Conservation (phyloP, 345 rosid genomes). For the Eucalyptus erythrocorys region DNA sequence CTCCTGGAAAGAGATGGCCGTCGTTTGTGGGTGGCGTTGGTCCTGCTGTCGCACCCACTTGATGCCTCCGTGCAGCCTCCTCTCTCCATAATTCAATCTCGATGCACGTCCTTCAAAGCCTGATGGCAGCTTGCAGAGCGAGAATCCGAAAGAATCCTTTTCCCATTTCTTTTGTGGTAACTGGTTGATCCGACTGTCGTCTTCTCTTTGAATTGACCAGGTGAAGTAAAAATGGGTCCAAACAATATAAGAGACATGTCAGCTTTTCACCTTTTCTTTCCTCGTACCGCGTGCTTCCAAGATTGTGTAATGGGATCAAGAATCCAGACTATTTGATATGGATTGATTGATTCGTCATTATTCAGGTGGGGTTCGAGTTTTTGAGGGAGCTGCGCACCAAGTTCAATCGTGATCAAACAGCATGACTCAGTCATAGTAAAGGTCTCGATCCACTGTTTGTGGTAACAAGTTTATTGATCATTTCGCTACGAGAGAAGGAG, state of each 20-base stretch:
- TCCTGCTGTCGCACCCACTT: no score
- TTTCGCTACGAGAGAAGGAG: not conserved
- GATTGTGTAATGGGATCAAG: not conserved
- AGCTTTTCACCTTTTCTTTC: not conserved
- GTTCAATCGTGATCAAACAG: not conserved
- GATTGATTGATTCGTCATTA: not conserved
- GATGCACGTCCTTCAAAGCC: no score
- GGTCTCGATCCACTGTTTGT: not conserved
- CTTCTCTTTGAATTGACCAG: not conserved
- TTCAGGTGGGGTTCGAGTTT: not conserved
- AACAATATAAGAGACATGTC: not conserved
- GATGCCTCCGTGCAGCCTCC: no score
- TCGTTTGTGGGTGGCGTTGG: no score
- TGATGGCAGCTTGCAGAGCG: not conserved
- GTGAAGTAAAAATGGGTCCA: not conserved
- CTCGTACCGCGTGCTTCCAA: not conserved
- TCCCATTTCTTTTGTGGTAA: not conserved
- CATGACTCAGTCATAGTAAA: not conserved
- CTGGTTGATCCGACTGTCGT: no score
- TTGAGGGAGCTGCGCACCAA: not conserved
- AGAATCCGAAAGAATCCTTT: not conserved
- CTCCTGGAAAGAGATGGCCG: no score
- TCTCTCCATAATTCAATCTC: no score
- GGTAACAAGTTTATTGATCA: not conserved
- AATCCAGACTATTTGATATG: not conserved